Evolutionary conservation across 306 rosid species (phyloP).

Genomic region (Cicer chorassanicum): DNA sequence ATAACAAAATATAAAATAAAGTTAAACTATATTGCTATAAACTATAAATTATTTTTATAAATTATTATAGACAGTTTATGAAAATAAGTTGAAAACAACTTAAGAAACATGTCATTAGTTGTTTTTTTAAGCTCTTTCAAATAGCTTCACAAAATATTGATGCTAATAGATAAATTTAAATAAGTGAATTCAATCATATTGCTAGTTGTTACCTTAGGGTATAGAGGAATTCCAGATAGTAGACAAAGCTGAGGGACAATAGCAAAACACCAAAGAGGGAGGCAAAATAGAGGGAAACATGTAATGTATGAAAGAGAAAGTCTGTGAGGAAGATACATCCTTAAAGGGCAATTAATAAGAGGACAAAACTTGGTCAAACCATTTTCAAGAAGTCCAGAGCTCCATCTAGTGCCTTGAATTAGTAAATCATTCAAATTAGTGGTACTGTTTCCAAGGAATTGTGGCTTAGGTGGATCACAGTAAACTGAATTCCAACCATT

Average conservation of each 20-base stretch:
- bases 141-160: too few relatives aligned
- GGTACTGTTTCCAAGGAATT: slow-evolving; percentile 64
- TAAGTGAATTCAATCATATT: too few relatives aligned
- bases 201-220: slow-evolving; percentile 63
- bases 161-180: too few relatives aligned
- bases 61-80: accelerated
- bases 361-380: slow-evolving; percentile 62
- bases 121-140: too few relatives aligned
- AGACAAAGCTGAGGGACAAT: slow-evolving; percentile 71
- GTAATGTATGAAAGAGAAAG: slow-evolving; percentile 56
- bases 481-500: slow-evolving; percentile 75
- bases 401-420: slow-evolving; percentile 70
- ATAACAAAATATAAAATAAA: too few relatives aligned
- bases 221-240: slow-evolving; percentile 57
- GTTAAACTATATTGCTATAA: too few relatives aligned
- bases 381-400: slow-evolving; percentile 63
- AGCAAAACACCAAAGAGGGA: slow-evolving; percentile 65
- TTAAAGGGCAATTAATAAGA: slow-evolving; percentile 50
- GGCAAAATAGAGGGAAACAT: slow-evolving; percentile 51
- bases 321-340: slow-evolving; percentile 52
- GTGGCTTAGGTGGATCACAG: slow-evolving; percentile 62
- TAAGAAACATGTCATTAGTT: too few relatives aligned
- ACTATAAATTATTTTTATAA: too few relatives aligned
- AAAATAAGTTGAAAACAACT: too few relatives aligned
- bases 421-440: slow-evolving; percentile 64